Percentiles rank a stretch among this genome's conserved stretches.
phyloP scores from a whole-genome alignment of 352 stramenopile species.

The Phytopythium montanum region DNA sequence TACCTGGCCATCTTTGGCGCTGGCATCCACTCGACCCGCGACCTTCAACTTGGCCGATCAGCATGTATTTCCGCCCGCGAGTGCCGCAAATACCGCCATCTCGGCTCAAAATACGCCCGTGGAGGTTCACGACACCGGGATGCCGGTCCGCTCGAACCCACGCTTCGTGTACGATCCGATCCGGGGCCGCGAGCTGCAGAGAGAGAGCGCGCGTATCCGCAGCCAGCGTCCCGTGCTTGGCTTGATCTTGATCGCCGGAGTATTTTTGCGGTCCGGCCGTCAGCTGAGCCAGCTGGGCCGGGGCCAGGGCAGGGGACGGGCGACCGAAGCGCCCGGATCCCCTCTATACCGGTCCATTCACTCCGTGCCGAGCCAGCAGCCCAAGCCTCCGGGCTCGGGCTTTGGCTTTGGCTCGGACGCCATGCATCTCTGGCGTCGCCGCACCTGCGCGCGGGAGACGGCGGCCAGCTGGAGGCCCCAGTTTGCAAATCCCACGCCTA shows the following conservation, averaged over 20 bases:
- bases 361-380: not conserved
- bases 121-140: too few relatives aligned
- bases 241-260: conserved; percentile 3
- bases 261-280: conserved; percentile 4
- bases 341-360: conserved; percentile 3
- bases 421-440: not conserved
- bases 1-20: not conserved
- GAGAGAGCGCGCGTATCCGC: not conserved
- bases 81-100: not conserved
- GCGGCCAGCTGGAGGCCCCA: conserved; percentile 13
- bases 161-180: conserved; percentile 2
- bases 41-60: not conserved
- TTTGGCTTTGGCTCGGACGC: not conserved
- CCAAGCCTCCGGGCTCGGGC: not conserved
- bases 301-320: conserved; percentile 2
- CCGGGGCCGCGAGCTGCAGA: not conserved
- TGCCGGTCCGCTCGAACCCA: not conserved
- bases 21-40: not conserved
- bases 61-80: not conserved
- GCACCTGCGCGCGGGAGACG: conserved; percentile 4
- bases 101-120: not conserved
- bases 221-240: conserved; percentile 2
- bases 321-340: not conserved
- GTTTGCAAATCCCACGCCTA: conserved; percentile 32
- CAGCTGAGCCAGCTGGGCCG: not conserved